Base-by-base conservation (phyloP, 805 yeast genomes). In the Ogataea kodamae region DNA sequence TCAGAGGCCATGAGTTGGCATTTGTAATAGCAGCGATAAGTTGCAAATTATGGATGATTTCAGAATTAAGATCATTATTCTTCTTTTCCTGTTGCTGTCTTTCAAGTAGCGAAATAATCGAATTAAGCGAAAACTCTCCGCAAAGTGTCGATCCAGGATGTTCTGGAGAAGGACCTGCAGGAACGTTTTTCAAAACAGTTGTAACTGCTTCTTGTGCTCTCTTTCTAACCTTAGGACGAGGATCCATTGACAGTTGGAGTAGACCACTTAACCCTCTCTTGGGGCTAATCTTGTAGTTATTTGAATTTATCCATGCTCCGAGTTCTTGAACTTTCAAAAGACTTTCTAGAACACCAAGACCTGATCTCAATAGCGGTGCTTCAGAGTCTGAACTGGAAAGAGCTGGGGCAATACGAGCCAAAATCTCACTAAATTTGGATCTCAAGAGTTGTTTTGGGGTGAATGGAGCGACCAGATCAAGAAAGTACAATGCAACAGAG, bases 151-250 rank as follows among this genome's bases (percentile, higher is more conserved):
- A 68, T 6, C 86, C 95, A 23, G 85, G 81, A 55, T 90, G 97
- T 24, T 76, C 81, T 5, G 79, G 70, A 9, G 79, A 69, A 6
- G 95, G 90, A 8, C 88, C 83, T 0, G 82, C 70, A 8, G 96
- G 94, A 3, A 84, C 81, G 42, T 72, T 72, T 2, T 62, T 45
- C 40, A 92, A 64, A 18, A 92, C 65, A 3, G 67, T 70, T 30
- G 70, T 62, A n/a, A 92, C 70, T 2, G 97, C 84, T 38, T 92
- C 98, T 50, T 80, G 82, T 1, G 97, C 95, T 66, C 97, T 81
- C 72, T 83, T 86, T 58, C 98, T 77, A 9, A 92, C 95, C 52
- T 92, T 92, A 22, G 98, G 98, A 55, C 97, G 76, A 28, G 83
- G 81, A 59, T 92, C 97, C 25, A 85, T 62, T 0, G 90, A 76